A percentile compares a stretch with the other conserved stretches of the same genome.
phyloP scores from a whole-genome alignment of 768 basidiomycete genomes.

The Chalciporus sphaerocephalus region DNA sequence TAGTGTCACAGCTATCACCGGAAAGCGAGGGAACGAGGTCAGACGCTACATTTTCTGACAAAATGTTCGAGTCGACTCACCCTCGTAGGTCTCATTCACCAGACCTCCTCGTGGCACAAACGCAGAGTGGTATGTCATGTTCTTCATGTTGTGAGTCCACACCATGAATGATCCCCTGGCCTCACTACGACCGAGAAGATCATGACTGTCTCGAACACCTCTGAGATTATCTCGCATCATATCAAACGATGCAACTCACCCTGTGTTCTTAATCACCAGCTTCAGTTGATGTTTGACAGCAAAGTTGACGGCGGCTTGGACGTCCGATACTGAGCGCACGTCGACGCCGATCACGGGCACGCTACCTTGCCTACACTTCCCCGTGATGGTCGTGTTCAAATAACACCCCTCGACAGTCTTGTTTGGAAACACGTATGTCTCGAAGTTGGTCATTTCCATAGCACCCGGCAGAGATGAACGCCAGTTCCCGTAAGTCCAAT shows the following conservation, averaged over 20 bases:
- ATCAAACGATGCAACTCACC: slow-evolving; percentile 2
- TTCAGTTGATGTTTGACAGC: slow-evolving; percentile 13
- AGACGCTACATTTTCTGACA: too few species aligned
- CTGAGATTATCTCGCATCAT: background rate
- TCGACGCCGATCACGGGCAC: slow-evolving; percentile 23
- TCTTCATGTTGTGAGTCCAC: slow-evolving; percentile 41
- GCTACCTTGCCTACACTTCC: slow-evolving; percentile 17
- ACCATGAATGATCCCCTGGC: slow-evolving; percentile 36
- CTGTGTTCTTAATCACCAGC: slow-evolving; percentile 24
- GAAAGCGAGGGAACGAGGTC: too few species aligned
- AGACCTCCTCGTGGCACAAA: slow-evolving; percentile 33
- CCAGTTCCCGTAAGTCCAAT: slow-evolving; percentile 36
- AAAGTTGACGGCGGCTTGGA: slow-evolving; percentile 21
- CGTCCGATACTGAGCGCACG: slow-evolving; percentile 13
- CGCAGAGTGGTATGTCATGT: slow-evolving; percentile 29
- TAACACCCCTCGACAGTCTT: slow-evolving; percentile 42
- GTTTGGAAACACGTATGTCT: slow-evolving; percentile 36
- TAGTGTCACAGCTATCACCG: slow-evolving; percentile 23
- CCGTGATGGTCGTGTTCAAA: slow-evolving; percentile 29
- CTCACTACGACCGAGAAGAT: slow-evolving; percentile 37
- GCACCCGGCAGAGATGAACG: slow-evolving; percentile 39
- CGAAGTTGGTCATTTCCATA: slow-evolving; percentile 34
- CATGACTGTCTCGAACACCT: slow-evolving; percentile 23
- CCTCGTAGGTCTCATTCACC: slow-evolving; percentile 11
- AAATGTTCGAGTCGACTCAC: too few species aligned